Percentiles rank a stretch among this genome's conserved stretches.
phyloP scores from a whole-genome alignment of 345 rosid genomes.

The Laguncularia racemosa region DNA sequence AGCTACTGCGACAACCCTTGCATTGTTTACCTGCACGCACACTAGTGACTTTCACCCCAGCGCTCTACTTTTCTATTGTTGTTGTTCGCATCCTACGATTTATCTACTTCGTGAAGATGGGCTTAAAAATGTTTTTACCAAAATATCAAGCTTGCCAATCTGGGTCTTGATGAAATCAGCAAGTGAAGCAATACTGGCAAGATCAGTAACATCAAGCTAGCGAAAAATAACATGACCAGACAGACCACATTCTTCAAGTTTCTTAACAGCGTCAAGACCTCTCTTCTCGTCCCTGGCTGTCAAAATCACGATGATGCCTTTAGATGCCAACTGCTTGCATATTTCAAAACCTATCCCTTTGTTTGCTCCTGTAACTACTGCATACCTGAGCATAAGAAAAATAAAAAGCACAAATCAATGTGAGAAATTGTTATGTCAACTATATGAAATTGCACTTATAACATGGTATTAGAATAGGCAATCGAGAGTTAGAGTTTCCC shows the following conservation, averaged over 20 bases:
- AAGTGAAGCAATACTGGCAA: constrained; percentile 18
- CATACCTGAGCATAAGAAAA: neutral
- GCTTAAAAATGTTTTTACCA: constrained; percentile 14
- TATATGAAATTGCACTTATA: no score
- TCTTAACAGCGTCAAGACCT: constrained; percentile 28
- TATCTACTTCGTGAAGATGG: neutral
- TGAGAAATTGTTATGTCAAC: no score
- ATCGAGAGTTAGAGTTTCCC: no score
- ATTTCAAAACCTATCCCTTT: constrained; percentile 15
- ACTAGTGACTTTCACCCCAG: no score
- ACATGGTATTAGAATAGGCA: no score
- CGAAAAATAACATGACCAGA: constrained; percentile 20
- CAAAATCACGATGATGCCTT: constrained; percentile 10
- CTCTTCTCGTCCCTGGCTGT: constrained; percentile 23
- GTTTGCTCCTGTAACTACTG: constrained; percentile 16
- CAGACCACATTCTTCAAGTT: neutral
- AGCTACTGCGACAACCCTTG: no score
- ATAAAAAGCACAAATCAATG: neutral
- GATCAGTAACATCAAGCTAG: constrained; percentile 32
- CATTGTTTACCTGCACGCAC: no score
- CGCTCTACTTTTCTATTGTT: no score
- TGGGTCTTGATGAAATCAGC: constrained; percentile 19
- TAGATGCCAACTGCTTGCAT: constrained; percentile 18
- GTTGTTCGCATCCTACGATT: no score
- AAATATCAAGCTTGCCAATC: constrained; percentile 34